A percentile compares a stretch with the other conserved stretches of the same genome.
phyloP scores from a whole-genome alignment of 768 basidiomycete genomes.

The Collybiopsis luxurians region DNA sequence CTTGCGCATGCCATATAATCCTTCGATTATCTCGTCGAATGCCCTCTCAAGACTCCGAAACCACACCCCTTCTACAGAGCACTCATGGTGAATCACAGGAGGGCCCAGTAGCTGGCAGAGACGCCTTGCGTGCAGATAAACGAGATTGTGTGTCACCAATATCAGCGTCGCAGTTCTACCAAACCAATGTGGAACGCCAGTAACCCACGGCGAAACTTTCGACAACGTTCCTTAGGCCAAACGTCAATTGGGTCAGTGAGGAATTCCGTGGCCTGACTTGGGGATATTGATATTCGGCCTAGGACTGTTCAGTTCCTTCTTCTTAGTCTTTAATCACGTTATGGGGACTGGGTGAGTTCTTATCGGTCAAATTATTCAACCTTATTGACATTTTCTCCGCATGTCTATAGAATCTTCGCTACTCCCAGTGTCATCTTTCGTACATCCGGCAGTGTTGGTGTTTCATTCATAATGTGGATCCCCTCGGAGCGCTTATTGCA shows the following conservation, averaged over 20 bases:
- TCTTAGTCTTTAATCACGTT: slow-evolving; percentile 71
- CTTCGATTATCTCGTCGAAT: too few relatives aligned
- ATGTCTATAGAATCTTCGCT: slow-evolving; percentile 56
- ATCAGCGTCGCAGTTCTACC: neutral
- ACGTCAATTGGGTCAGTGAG: slow-evolving; percentile 47
- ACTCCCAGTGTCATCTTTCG: slow-evolving; percentile 66
- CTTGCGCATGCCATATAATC: too few relatives aligned
- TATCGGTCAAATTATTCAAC: neutral
- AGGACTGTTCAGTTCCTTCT: slow-evolving; percentile 54
- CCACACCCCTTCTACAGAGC: neutral
- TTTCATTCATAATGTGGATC: slow-evolving; percentile 69
- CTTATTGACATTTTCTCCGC: neutral
- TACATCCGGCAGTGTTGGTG: slow-evolving; percentile 67
- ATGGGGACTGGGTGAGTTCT: slow-evolving; percentile 64
- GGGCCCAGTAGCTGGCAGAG: neutral
- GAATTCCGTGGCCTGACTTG: neutral
- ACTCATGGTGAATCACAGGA: neutral
- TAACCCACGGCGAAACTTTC: slow-evolving; percentile 32
- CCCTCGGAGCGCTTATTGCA: slow-evolving; percentile 63
- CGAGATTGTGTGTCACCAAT: neutral
- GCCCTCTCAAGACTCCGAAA: neutral
- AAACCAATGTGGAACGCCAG: neutral
- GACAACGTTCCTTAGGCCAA: slow-evolving; percentile 48
- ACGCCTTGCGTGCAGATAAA: neutral
- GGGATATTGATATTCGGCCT: neutral